Evolutionary conservation across 345 rosid genomes (phyloP), one percentile per base, ranked within the genome.

Genomic region (Aethionema arabicum): DNA sequence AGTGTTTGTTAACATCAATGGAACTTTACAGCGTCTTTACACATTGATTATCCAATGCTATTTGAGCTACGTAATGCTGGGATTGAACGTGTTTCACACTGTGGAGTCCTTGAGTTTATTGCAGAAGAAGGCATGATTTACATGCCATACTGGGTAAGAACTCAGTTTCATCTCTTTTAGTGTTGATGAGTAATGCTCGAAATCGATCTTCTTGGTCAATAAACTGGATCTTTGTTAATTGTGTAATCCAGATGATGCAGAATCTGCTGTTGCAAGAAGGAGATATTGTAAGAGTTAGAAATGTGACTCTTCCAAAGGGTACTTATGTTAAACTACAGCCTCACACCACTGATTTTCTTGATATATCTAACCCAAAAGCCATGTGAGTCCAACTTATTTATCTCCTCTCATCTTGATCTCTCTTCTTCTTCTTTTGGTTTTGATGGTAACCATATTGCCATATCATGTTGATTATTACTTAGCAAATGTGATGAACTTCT

Each of bases 81-180:
- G 65, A 80, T 82, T 75, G 97, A 83, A 61, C 82, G 96, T 56
- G 85, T 82, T 55, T 87, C 99, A 3, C 99, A 90, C 63, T 93
- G 99, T 84, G 97, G 99, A 36, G 97, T 93, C 63, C 79, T 93
- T 12, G 99, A 93, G 85, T 90, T 93, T 63, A 84, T 90, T 68
- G 97, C 99, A 29, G 97, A 93, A 78, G 99, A 93, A 82, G 99
- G 99, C 74, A 87, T 90, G 96, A 93, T 93, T 58, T 90, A 90
- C 71, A 90, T 93, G 99, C 99, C 99, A 32, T 93, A 90, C 65
- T 93, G 99, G 97, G 96, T 93, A 9, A 30, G 41, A 77, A 56
- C 2, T 56, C 36, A 59, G 7, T 36, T 52, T 58, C 31, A 7
- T 15, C 47, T 35, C 11, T 29, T n/a, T 37, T 9, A 11, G 43